Percentiles rank a stretch among this genome's conserved stretches.
phyloP scores from a whole-genome alignment of 345 rosid species.

The Populus simonii region DNA sequence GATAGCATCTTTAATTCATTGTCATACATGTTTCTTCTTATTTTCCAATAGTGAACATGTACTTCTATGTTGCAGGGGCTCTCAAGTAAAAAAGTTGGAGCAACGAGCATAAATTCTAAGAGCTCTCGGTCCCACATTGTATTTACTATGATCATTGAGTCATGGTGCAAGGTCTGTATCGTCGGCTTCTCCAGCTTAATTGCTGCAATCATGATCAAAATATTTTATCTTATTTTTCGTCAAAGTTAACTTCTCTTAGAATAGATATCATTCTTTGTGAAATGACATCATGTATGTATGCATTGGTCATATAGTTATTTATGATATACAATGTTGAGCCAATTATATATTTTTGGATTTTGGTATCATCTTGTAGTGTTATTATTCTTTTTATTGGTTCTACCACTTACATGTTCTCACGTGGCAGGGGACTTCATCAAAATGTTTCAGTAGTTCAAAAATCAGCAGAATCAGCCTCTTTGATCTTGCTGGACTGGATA shows the following conservation, averaged over 20 bases:
- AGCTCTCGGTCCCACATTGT: constrained; percentile 92
- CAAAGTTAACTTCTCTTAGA: too few relatives aligned
- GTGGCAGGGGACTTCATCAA: constrained; percentile 69
- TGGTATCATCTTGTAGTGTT: not conserved
- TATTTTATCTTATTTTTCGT: too few relatives aligned
- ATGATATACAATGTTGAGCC: too few relatives aligned
- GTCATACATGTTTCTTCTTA: not conserved
- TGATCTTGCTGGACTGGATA: constrained; percentile 89
- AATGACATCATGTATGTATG: too few relatives aligned
- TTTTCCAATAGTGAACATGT: not conserved
- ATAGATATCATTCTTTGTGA: too few relatives aligned
- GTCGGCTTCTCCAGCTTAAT: not conserved
- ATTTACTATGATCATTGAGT: constrained; percentile 62
- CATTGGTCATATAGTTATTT: too few relatives aligned
- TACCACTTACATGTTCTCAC: constrained; percentile 3
- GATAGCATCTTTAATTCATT: not conserved
- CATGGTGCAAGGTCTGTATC: constrained; percentile 73
- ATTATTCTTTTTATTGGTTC: not conserved
- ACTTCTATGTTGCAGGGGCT: constrained; percentile 57
- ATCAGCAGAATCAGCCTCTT: constrained; percentile 84
- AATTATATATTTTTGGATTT: too few relatives aligned
- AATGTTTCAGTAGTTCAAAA: constrained; percentile 82
- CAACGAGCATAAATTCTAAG: constrained; percentile 87
- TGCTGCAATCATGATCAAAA: not conserved
- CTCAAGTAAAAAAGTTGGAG: constrained; percentile 91